Evolutionary conservation across 2,329 filamentous ascomycete species (phyloP).

Genomic region (Neobulgaria alba): DNA sequence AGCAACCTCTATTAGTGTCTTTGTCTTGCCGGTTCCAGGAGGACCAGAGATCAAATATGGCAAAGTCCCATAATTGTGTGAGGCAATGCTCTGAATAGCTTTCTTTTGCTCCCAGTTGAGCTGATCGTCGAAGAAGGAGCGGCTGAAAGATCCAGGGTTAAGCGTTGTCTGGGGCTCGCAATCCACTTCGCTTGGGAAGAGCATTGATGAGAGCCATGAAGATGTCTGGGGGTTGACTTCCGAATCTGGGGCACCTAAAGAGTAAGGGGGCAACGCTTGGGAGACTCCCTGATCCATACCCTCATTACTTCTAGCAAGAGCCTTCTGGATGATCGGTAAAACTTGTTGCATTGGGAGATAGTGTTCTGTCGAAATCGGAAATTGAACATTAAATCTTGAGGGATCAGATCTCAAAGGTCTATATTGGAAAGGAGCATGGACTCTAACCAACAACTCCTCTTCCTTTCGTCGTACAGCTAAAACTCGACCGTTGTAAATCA

Average conservation of each 20-base stretch:
- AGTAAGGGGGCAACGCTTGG: not conserved
- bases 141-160: conserved; percentile 8
- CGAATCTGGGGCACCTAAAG: not conserved
- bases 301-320: not conserved
- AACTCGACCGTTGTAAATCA: conserved; percentile 11
- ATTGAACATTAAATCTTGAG: conserved; percentile 12
- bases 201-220: conserved; percentile 13
- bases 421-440: not conserved
- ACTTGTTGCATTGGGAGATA: conserved; percentile 10
- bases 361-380: conserved; percentile 9
- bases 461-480: conserved; percentile 8
- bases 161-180: conserved; percentile 10
- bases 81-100: conserved; percentile 11
- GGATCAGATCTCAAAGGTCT: not conserved
- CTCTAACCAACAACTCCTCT: conserved; percentile 4
- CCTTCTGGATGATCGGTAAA: conserved; percentile 11
- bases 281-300: not conserved
- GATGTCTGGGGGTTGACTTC: not conserved
- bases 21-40: conserved; percentile 17
- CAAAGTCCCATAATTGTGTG: conserved; percentile 12
- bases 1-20: conserved; percentile 15
- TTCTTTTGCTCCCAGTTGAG: conserved; percentile 17
- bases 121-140: conserved; percentile 10
- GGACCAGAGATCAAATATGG: conserved; percentile 16
- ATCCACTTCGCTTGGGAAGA: conserved; percentile 7